Evolutionary conservation across 129 eudicot genomes (phyloP).

Genomic region (Silybum marianum): DNA sequence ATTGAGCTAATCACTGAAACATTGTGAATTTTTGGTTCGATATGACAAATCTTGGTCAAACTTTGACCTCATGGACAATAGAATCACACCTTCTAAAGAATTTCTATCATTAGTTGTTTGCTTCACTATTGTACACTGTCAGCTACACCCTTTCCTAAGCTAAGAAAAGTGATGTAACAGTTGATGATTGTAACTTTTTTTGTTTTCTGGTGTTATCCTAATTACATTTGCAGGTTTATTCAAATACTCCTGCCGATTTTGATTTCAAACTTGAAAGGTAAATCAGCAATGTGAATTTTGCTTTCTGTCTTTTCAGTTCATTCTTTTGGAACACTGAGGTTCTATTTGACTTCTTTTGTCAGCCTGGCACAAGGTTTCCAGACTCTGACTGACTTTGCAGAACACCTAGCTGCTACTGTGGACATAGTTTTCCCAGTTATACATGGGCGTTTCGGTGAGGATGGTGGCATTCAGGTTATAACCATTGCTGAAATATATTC

Average conservation of each 20-base stretch:
- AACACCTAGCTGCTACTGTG: slow-evolving; percentile 74
- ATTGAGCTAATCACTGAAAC: neutral
- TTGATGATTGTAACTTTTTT: neutral
- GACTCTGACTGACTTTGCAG: slow-evolving; percentile 71
- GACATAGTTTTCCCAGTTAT: slow-evolving; percentile 94
- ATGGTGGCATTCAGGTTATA: slow-evolving; percentile 86
- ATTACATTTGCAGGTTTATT: slow-evolving; percentile 63
- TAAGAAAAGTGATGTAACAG: neutral
- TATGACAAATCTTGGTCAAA: neutral
- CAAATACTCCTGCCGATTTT: slow-evolving; percentile 96
- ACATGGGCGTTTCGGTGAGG: slow-evolving; percentile 96
- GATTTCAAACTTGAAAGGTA: slow-evolving; percentile 93
- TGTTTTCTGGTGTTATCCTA: neutral
- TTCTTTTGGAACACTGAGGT: neutral
- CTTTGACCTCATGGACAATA: neutral
- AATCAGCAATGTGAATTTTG: neutral
- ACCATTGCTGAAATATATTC: slow-evolving; percentile 12
- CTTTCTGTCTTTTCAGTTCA: slow-evolving; percentile 1
- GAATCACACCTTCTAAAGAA: neutral
- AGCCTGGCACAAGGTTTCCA: slow-evolving; percentile 89
- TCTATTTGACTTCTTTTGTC: slow-evolving; percentile 29
- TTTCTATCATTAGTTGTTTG: neutral
- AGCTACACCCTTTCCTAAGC: neutral
- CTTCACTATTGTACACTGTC: neutral
- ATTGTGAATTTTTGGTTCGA: neutral